Base-by-base conservation (phyloP, 768 basidiomycete species). In the Termitomyces sp. region DNA sequence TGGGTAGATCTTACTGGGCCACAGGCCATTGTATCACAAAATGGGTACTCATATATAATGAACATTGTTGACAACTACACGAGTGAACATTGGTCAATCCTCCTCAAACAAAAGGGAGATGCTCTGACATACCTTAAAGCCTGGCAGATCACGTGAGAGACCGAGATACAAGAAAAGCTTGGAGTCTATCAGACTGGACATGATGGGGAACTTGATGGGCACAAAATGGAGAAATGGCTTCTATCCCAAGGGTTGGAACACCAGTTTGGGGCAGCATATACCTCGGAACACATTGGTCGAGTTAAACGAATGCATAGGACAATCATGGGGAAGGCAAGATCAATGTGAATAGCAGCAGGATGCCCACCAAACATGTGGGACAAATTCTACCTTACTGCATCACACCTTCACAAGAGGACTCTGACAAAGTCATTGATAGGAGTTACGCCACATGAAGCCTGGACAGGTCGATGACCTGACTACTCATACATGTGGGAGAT, bases 281-380 rank as follows among this genome's bases (percentile, higher is more conserved):
- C 68, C 5, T 73, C 70, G 10, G 67, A 64, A 0, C 69, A 74
- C 16, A 75, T 73, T 44, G 69, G 75, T 1, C 49, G 62, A 10
- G 72, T 71, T 1, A 70, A 77, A 53, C 61, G 65, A 1, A 47
- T 69, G n/a, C 72, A 77, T 45, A 49, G 65, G 12, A 75, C 69
- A 0, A 49, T 73, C 3, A 63, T 73, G 50, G 63, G 53, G 12
- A 64, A 69, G 42, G 66, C 62, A 6, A 57, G 60, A 0, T 54
- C 72, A 0, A 73, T 75, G 68, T 51, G 59, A 0, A 37, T 69
- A 19, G 63, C 63, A 0, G 46, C 59, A 17, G 43, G 62, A n/a
- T 55, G 66, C 1, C 71, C 69, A 0, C 46, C 57, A 2, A 68
- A 68, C 38, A 56, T 60, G 2, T 73, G 72, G 71, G 65, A 68